These are phyloP conservation scores for Wallacemonas collosoma DNA, from an alignment of 208 protist genomes.

Conservation along the genomic window DNA sequence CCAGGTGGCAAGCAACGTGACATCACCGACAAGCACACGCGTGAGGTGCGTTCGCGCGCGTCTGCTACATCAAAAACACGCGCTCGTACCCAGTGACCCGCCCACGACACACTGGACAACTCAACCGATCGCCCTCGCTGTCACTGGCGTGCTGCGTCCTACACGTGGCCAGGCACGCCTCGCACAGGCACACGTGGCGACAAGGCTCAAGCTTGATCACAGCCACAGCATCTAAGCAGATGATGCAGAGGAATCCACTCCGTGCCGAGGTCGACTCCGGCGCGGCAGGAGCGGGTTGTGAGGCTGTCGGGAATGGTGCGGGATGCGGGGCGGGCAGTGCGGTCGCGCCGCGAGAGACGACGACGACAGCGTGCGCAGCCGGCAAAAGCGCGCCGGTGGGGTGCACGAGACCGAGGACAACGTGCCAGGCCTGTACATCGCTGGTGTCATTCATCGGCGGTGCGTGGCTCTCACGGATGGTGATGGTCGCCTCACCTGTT, in stretches of 20 bases:
- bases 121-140: background rate
- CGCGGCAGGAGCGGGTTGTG: background rate
- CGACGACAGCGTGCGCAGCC: background rate
- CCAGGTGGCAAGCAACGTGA: no score
- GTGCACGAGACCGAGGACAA: background rate
- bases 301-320: background rate
- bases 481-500: constrained; percentile 1
- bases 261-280: background rate
- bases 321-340: background rate
- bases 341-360: background rate
- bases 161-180: background rate
- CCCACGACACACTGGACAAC: background rate
- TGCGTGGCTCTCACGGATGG: background rate
- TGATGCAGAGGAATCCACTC: background rate
- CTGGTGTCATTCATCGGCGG: background rate
- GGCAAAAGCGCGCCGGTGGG: background rate
- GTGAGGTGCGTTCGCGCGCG: no score
- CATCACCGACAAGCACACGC: no score
- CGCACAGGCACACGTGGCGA: constrained; percentile 10
- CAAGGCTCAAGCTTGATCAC: constrained; percentile 8
- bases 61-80: constrained; percentile 1
- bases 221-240: constrained; percentile 12
- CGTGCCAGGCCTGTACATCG: background rate
- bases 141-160: background rate
- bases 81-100: background rate